Evolutionary conservation across 768 basidiomycete genomes (phyloP).

Genomic region (Xerocomellus intermedius): DNA sequence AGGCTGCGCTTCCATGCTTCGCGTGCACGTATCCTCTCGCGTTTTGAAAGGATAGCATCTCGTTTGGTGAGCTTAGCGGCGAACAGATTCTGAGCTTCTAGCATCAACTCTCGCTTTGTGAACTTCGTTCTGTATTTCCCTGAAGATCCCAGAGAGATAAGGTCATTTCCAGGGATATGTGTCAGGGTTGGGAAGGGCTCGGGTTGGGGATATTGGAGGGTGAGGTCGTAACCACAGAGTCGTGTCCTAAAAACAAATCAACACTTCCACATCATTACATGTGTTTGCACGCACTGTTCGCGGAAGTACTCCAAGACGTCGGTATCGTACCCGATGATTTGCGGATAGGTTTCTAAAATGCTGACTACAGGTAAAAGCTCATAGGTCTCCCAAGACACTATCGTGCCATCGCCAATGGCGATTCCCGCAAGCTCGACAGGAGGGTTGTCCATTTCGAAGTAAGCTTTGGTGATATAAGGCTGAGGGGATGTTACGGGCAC

Average conservation of each 20-base stretch:
- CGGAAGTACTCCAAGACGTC: slow-evolving; percentile 67
- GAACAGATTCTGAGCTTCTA: slow-evolving; percentile 24
- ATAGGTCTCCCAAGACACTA: slow-evolving; percentile 51
- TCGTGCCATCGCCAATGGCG: slow-evolving; percentile 67
- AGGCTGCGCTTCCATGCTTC: slow-evolving; percentile 47
- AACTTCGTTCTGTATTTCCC: slow-evolving; percentile 18
- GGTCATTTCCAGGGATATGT: slow-evolving; percentile 17
- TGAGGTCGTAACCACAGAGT: slow-evolving; percentile 65
- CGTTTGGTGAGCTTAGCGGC: slow-evolving; percentile 20
- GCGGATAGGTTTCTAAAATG: slow-evolving; percentile 72
- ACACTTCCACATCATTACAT: not conserved
- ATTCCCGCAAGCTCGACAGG: slow-evolving; percentile 69
- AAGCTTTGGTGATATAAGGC: slow-evolving; percentile 76
- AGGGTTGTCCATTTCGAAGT: slow-evolving; percentile 59
- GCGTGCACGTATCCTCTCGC: slow-evolving; percentile 25
- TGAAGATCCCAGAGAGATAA: not conserved
- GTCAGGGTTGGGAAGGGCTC: slow-evolving; percentile 43
- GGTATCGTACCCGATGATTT: slow-evolving; percentile 69
- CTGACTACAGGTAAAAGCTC: slow-evolving; percentile 56
- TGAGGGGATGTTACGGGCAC: slow-evolving; percentile 23
- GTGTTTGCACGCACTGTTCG: slow-evolving; percentile 50
- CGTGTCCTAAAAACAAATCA: slow-evolving; percentile 41
- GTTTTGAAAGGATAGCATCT: slow-evolving; percentile 22
- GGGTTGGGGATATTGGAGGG: slow-evolving; percentile 66
- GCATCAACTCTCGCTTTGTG: slow-evolving; percentile 20